Conservation (phyloP, 1,284 basidiomycete genomes). For the Rhodofomes roseus region DNA sequence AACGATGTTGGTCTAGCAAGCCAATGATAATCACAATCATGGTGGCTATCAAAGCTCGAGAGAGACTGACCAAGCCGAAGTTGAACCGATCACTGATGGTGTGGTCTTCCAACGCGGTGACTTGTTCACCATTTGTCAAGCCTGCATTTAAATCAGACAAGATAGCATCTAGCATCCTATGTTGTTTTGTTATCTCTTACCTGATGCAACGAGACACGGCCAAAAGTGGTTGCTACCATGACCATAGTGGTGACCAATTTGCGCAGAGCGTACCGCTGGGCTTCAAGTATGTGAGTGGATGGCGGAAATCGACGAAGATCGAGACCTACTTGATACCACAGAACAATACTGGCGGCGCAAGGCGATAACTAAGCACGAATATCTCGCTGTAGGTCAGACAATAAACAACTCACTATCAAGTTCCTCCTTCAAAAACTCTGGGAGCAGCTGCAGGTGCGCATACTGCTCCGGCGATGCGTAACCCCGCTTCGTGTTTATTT, state of each 20-base stretch:
- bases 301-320: not conserved
- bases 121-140: constrained; percentile 1
- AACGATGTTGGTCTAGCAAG: constrained; percentile 26
- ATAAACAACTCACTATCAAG: constrained; percentile 36
- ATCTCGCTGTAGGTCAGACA: not conserved
- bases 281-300: constrained; percentile 25
- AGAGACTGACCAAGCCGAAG: constrained; percentile 21
- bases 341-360: constrained; percentile 22
- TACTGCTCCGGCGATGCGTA: constrained; percentile 32
- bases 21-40: not conserved
- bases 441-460: constrained; percentile 31
- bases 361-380: not conserved
- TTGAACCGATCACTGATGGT: constrained; percentile 21
- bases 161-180: not conserved
- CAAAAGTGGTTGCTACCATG: constrained; percentile 71
- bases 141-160: constrained; percentile 15
- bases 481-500: constrained; percentile 20
- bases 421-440: constrained; percentile 37
- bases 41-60: not conserved
- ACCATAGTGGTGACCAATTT: constrained; percentile 68
- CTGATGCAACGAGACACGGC: constrained; percentile 52
- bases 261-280: constrained; percentile 57
- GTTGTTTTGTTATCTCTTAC: constrained; percentile 25
- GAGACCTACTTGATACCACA: constrained; percentile 29
- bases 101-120: constrained; percentile 22